Evolutionary conservation across 1,284 basidiomycete genomes (phyloP).

Genomic region (Trichosporon coremiiforme): DNA sequence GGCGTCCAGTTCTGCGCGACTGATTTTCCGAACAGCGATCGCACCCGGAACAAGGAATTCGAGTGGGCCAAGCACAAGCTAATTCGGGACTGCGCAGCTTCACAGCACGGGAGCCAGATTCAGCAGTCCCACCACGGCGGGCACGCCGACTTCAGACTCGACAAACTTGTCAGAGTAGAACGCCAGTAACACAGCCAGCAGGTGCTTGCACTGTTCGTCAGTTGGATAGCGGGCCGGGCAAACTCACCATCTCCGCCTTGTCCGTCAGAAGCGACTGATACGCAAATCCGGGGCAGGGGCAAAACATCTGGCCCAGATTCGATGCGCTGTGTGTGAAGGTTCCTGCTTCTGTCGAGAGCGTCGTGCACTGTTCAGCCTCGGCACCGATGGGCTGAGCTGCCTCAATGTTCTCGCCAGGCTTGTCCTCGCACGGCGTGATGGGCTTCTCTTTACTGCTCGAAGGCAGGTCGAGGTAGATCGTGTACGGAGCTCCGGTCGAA

Average conservation of each 20-base stretch:
- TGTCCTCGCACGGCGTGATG: neutral
- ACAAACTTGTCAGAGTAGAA: conserved; percentile 38
- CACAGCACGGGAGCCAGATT: conserved; percentile 3
- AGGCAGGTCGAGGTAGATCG: conserved; percentile 40
- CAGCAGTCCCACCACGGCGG: conserved; percentile 40
- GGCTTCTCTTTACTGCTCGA: neutral
- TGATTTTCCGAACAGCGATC: conserved; percentile 8
- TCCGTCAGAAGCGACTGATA: conserved; percentile 47
- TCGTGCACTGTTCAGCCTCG: neutral
- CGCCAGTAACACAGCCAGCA: conserved; percentile 46
- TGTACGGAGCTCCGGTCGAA: conserved; percentile 46
- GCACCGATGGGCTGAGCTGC: neutral
- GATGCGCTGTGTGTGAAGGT: neutral
- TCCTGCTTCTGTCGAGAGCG: neutral
- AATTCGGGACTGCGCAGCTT: neutral
- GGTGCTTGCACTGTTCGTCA: conserved; percentile 49
- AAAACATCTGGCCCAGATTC: conserved; percentile 38
- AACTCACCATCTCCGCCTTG: conserved; percentile 42
- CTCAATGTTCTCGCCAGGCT: neutral
- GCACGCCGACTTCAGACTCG: conserved; percentile 35
- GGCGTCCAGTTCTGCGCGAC: neutral
- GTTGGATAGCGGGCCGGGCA: neutral
- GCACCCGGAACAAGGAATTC: neutral
- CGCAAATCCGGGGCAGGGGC: conserved; percentile 50
- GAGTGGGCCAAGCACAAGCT: neutral